Percentiles rank a stretch among this genome's conserved stretches.
Conservation (phyloP, 192 early-diverging fungal genomes). For the Backusella liffmaniae region DNA sequence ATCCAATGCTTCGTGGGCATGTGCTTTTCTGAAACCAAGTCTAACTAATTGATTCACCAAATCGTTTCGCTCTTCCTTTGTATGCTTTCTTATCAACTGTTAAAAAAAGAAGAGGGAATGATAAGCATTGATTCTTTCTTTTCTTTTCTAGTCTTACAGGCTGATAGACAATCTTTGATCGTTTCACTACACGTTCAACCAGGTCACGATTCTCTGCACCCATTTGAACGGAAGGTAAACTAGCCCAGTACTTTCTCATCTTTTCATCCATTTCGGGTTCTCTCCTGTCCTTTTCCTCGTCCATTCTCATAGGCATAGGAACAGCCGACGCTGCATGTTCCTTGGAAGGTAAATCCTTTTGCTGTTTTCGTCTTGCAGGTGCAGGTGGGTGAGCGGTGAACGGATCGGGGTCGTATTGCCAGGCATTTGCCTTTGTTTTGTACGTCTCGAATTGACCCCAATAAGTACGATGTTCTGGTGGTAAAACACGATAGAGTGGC, state of each 20-base stretch:
- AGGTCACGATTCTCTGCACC: conserved; percentile 50
- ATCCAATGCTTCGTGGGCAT: conserved; percentile 73
- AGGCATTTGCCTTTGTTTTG: conserved; percentile 43
- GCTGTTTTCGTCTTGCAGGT: conserved; percentile 30
- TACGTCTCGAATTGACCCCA: conserved; percentile 69
- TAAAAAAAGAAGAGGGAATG: neutral
- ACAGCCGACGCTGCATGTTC: conserved; percentile 23
- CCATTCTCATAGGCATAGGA: conserved; percentile 38
- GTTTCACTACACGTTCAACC: conserved; percentile 69
- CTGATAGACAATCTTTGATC: conserved; percentile 17
- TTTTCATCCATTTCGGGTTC: conserved; percentile 36
- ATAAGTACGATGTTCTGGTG: conserved; percentile 66
- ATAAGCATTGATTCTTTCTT: neutral
- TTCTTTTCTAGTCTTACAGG: conserved; percentile 6
- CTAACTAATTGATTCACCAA: conserved; percentile 38
- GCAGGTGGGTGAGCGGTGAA: conserved; percentile 60
- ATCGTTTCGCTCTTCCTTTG: conserved; percentile 9
- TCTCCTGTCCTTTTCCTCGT: conserved; percentile 39
- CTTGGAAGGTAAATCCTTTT: conserved; percentile 19
- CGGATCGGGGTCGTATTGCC: conserved; percentile 77
- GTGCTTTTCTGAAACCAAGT: conserved; percentile 71
- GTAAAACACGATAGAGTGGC: conserved; percentile 68
- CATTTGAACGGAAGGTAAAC: conserved; percentile 69
- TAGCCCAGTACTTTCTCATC: conserved; percentile 54
- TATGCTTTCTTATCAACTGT: neutral